Percentiles rank a stretch among this genome's conserved stretches.
phyloP scores from a whole-genome alignment of 148 eudicot genomes.

The Simmondsia chinensis region DNA sequence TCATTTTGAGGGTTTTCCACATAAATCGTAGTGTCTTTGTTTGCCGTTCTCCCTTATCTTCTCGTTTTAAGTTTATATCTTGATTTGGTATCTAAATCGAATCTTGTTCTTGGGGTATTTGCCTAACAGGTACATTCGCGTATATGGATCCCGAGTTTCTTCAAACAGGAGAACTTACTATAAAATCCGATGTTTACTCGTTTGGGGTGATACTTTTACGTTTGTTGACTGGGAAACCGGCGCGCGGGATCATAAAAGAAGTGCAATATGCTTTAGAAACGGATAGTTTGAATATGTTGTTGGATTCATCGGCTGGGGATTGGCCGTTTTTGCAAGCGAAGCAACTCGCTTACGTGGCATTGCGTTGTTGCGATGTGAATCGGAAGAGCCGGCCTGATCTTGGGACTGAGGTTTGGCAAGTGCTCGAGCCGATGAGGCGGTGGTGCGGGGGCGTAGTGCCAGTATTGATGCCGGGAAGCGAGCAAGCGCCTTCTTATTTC shows the following conservation, averaged over 20 bases:
- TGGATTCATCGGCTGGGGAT: conserved; percentile 87
- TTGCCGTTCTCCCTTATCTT: no score
- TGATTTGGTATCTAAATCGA: no score
- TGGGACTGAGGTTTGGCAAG: conserved; percentile 57
- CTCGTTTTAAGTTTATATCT: no score
- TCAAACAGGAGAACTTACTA: conserved; percentile 57
- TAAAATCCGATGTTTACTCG: conserved; percentile 75
- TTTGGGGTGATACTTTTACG: conserved; percentile 67
- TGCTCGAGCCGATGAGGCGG: conserved; percentile 57
- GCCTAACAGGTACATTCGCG: conserved; percentile 59
- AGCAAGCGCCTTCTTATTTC: conserved; percentile 48
- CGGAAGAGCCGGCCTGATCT: conserved; percentile 56
- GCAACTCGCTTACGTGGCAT: conserved; percentile 64
- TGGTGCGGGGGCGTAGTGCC: conserved; percentile 42
- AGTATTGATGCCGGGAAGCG: conserved; percentile 18
- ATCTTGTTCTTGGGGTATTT: conserved; percentile 26
- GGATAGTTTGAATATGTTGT: conserved; percentile 36
- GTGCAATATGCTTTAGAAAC: conserved; percentile 54
- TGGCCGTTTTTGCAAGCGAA: conserved; percentile 94
- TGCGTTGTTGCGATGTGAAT: conserved; percentile 58
- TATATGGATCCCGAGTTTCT: conserved; percentile 81
- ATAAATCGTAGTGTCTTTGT: no score
- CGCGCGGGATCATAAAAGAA: conserved; percentile 53
- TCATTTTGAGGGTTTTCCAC: no score
- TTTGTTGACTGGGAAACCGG: conserved; percentile 61